These are phyloP conservation scores for Didymella lethalis DNA, from an alignment of 2,329 filamentous ascomycete species.

Conservation along the genomic window DNA sequence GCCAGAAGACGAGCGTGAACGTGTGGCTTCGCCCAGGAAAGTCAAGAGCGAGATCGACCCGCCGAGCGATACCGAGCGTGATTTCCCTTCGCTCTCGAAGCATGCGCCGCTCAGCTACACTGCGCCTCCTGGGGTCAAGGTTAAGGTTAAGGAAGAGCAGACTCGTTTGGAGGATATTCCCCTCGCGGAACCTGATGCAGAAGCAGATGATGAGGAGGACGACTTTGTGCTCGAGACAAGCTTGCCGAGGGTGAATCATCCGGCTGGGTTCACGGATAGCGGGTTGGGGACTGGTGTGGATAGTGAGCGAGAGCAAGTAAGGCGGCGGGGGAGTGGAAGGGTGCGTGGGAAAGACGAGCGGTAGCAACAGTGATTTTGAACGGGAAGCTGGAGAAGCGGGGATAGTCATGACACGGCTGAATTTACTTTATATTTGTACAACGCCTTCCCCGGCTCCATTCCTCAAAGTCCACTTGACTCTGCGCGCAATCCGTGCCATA, in stretches of 20 bases:
- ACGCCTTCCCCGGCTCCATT: no score
- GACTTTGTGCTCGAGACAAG: slow-evolving; percentile 53
- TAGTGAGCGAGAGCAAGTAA: slow-evolving; percentile 23
- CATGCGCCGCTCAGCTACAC: slow-evolving; percentile 54
- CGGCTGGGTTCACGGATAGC: slow-evolving; percentile 48
- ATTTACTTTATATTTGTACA: slow-evolving; percentile 5
- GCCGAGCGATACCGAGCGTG: slow-evolving; percentile 56
- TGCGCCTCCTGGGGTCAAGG: slow-evolving; percentile 25
- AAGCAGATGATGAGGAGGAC: slow-evolving; percentile 56
- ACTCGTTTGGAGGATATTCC: slow-evolving; percentile 34
- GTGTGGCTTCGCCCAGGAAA: neutral
- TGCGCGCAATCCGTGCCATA: no score
- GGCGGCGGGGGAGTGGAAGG: slow-evolving; percentile 23
- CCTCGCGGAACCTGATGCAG: slow-evolving; percentile 36
- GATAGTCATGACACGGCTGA: neutral
- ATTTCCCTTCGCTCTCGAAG: slow-evolving; percentile 57
- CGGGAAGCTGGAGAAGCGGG: neutral
- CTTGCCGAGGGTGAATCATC: slow-evolving; percentile 20
- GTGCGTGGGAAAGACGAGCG: neutral
- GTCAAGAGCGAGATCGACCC: slow-evolving; percentile 19
- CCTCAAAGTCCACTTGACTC: no score
- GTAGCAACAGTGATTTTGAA: neutral
- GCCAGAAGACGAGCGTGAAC: neutral
- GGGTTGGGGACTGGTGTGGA: slow-evolving; percentile 60
- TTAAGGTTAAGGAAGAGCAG: slow-evolving; percentile 30